Conservation (phyloP, 345 rosid genomes). For the Anacardium occidentale region DNA sequence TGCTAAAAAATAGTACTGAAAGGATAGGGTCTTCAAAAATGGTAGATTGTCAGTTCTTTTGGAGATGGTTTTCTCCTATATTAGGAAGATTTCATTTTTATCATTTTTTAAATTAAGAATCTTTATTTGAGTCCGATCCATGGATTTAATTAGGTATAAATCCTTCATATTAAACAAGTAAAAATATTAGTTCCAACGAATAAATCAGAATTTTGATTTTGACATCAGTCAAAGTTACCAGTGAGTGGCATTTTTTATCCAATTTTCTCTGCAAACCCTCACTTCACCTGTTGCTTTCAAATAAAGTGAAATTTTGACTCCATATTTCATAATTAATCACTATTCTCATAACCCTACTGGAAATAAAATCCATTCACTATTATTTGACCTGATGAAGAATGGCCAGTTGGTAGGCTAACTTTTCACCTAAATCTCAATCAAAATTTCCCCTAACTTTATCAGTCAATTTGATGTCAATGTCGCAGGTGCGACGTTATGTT, state of each 20-base stretch:
- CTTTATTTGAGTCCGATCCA: no score
- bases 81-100: slow-evolving; percentile 50
- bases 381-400: slow-evolving; percentile 13
- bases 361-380: background rate
- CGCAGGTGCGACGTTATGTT: slow-evolving; percentile 85
- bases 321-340: slow-evolving; percentile 6
- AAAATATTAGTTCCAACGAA: no score
- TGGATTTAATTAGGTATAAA: no score
- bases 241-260: no score
- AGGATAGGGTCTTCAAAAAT: slow-evolving; percentile 19
- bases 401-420: slow-evolving; percentile 28
- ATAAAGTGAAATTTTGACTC: slow-evolving; percentile 77
- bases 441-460: no score
- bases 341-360: background rate
- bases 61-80: slow-evolving; percentile 58
- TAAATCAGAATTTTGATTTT: no score
- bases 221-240: no score
- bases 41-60: slow-evolving; percentile 26
- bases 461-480: background rate
- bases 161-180: no score
- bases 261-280: slow-evolving; percentile 40
- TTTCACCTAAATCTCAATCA: slow-evolving; percentile 25
- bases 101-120: no score
- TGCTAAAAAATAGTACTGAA: background rate
- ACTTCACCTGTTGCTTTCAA: slow-evolving; percentile 79